Percentiles rank a stretch among this genome's conserved stretches.
phyloP scores from a whole-genome alignment of 495 filamentous ascomycete genomes.

The Aspergillus funiculosus region DNA sequence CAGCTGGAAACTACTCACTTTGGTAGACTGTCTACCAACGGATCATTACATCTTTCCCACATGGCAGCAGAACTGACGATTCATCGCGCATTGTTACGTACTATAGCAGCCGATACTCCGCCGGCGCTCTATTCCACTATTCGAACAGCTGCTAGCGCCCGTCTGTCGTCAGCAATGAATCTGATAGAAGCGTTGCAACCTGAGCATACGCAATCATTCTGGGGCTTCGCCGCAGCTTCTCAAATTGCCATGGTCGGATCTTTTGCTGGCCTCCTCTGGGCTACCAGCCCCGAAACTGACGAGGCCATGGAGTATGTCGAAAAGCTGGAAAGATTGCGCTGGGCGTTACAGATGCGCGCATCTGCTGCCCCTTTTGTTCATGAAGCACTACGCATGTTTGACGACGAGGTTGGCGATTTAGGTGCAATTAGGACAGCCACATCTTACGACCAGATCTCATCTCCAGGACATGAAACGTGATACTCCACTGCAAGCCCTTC shows the following conservation, averaged over 20 bases:
- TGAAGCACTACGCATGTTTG: constrained; percentile 19
- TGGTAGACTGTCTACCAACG: constrained; percentile 52
- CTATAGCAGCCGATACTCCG: constrained; percentile 49
- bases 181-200: constrained; percentile 70
- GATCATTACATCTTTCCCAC: constrained; percentile 77
- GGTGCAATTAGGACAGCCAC: constrained; percentile 14
- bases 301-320: constrained; percentile 14
- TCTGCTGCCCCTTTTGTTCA: constrained; percentile 18
- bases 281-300: constrained; percentile 11
- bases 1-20: constrained; percentile 54
- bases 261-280: constrained; percentile 19
- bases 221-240: constrained; percentile 34
- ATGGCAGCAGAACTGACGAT: constrained; percentile 82
- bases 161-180: constrained; percentile 49
- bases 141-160: constrained; percentile 70
- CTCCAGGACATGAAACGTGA: no score
- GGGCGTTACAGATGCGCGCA: constrained; percentile 16
- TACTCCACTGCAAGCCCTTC: no score
- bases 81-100: constrained; percentile 74
- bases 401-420: constrained; percentile 19
- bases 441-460: constrained; percentile 4
- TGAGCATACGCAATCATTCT: constrained; percentile 66
- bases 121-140: constrained; percentile 72
- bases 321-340: constrained; percentile 13
- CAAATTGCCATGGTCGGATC: constrained; percentile 17